These are phyloP conservation scores for Leccinum variicolor DNA, from an alignment of 768 basidiomycete species.

Conservation along the genomic window DNA sequence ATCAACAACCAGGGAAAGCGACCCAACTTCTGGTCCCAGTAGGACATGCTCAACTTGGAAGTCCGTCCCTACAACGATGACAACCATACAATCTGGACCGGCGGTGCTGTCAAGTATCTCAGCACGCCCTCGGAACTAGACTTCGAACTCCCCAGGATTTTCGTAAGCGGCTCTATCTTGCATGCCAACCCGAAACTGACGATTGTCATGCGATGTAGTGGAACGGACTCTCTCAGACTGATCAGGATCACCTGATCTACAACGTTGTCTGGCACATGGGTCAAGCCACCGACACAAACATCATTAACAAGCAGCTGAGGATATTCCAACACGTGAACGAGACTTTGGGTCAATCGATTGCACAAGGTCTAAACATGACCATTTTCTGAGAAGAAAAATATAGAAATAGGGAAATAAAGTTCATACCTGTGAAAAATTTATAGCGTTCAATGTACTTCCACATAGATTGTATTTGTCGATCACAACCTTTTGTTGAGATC, in stretches of 20 bases:
- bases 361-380: slow-evolving; percentile 29
- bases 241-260: slow-evolving; percentile 36
- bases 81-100: slow-evolving; percentile 39
- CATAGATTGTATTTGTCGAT: background rate
- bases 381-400: background rate
- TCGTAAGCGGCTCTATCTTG: slow-evolving; percentile 15
- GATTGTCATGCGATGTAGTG: slow-evolving; percentile 15
- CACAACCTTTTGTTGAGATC: background rate
- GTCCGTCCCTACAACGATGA: slow-evolving; percentile 36
- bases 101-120: slow-evolving; percentile 38
- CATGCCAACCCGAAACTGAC: background rate
- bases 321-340: slow-evolving; percentile 38
- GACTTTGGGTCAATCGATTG: slow-evolving; percentile 36
- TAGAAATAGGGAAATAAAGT: background rate
- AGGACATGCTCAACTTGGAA: slow-evolving; percentile 31
- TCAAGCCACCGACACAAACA: slow-evolving; percentile 24
- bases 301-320: slow-evolving; percentile 31
- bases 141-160: slow-evolving; percentile 38
- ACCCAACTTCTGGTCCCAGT: slow-evolving; percentile 38
- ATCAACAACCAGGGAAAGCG: slow-evolving; percentile 38
- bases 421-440: background rate
- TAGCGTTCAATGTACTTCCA: background rate
- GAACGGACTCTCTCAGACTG: slow-evolving; percentile 32
- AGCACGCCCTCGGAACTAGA: slow-evolving; percentile 37
- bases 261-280: slow-evolving; percentile 40